Evolutionary conservation across 495 filamentous ascomycete species (phyloP).

Genomic region (Xylaria palmicola): DNA sequence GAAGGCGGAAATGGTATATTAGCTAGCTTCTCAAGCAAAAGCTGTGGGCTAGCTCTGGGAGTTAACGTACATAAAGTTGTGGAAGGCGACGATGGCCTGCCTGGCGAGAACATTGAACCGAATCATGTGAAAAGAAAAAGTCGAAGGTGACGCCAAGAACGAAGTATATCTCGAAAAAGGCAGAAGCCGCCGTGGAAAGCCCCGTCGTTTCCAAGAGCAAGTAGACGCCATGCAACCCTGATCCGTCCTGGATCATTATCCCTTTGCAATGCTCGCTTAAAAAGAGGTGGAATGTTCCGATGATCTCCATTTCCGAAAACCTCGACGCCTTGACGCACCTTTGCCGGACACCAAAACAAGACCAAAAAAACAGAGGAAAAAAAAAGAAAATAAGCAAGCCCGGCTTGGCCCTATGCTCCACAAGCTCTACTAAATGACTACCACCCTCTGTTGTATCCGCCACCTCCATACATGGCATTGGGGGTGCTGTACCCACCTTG

Average conservation of each 20-base stretch:
- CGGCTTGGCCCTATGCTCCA: conserved; percentile 17
- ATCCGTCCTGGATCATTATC: conserved; percentile 41
- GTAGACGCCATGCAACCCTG: conserved; percentile 39
- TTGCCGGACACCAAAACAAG: conserved; percentile 17
- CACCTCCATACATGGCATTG: conserved; percentile 76
- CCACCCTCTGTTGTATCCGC: conserved; percentile 70
- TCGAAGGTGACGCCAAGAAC: conserved; percentile 30
- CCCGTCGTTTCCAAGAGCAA: conserved; percentile 42
- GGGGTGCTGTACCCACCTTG: conserved; percentile 95
- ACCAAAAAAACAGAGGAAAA: too few species aligned
- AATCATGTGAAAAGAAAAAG: conserved; percentile 36
- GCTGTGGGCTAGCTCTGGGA: conserved; percentile 46
- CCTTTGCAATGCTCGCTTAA: conserved; percentile 39
- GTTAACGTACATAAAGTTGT: conserved; percentile 80
- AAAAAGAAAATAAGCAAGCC: conserved; percentile 23
- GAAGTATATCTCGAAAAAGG: conserved; percentile 35
- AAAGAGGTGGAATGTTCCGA: conserved; percentile 35
- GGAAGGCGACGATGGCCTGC: conserved; percentile 67
- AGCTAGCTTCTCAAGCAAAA: conserved; percentile 43
- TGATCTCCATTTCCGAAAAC: conserved; percentile 36
- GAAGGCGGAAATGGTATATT: conserved; percentile 54
- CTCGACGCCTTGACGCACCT: conserved; percentile 39
- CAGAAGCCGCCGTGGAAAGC: conserved; percentile 35
- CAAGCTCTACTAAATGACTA: conserved; percentile 45
- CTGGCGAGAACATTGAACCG: conserved; percentile 49